Percentiles rank a stretch among this genome's conserved stretches.
phyloP scores from a whole-genome alignment of 257 asterid genomes.

The Nicotiana tomentosiformis region DNA sequence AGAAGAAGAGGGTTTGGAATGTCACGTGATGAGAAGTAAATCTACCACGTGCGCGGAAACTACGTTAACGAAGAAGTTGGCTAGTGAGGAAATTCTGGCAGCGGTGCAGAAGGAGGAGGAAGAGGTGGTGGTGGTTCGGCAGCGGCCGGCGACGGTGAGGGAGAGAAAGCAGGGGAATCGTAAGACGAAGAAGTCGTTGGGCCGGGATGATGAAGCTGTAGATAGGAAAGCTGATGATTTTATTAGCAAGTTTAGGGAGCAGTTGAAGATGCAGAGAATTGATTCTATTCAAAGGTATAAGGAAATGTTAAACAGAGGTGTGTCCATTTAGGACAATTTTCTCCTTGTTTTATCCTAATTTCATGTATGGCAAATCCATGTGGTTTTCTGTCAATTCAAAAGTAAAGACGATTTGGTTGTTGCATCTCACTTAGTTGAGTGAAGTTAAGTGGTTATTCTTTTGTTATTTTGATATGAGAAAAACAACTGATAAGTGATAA shows the following conservation, averaged over 20 bases:
- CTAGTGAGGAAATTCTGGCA: conserved; percentile 8
- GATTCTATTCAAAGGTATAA: conserved; percentile 65
- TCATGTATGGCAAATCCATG: too few species aligned
- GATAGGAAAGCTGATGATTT: conserved; percentile 76
- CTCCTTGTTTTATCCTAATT: too few species aligned
- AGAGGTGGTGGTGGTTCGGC: conserved; percentile 38
- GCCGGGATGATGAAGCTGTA: conserved; percentile 39
- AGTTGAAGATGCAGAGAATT: conserved; percentile 71
- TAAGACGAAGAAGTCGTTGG: background rate
- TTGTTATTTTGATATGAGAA: too few species aligned
- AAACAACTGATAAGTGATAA: too few species aligned
- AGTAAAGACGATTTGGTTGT: too few species aligned
- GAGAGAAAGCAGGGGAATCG: conserved; percentile 23
- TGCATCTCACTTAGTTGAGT: too few species aligned
- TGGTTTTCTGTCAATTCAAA: too few species aligned
- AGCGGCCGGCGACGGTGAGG: conserved; percentile 59
- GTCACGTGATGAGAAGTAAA: background rate
- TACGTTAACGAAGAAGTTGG: conserved; percentile 36
- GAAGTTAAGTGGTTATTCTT: too few species aligned
- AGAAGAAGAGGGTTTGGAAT: background rate
- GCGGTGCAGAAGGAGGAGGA: conserved; percentile 28
- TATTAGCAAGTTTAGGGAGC: conserved; percentile 69
- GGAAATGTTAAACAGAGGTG: conserved; percentile 58
- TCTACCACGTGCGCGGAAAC: background rate
- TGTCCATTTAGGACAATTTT: background rate